Conservation (phyloP, 75 land plant genomes). For the Cupressus sempervirens region DNA sequence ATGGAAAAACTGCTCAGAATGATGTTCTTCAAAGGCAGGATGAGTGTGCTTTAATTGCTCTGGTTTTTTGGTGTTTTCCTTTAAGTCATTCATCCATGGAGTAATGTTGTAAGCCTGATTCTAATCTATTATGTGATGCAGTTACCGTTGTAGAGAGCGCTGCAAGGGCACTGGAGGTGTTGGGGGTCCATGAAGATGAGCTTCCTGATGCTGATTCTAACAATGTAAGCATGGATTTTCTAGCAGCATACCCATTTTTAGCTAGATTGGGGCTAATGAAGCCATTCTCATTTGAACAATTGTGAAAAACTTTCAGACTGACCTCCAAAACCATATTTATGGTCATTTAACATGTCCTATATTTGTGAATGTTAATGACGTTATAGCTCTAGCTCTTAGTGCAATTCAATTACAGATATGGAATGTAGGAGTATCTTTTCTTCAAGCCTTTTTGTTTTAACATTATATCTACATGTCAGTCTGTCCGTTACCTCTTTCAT, state of each 20-base stretch:
- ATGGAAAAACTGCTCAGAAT: slow-evolving; percentile 59
- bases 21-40: slow-evolving; percentile 54
- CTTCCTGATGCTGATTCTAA: not conserved
- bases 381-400: no score
- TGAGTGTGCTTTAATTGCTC: not conserved
- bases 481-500: not conserved
- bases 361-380: not conserved
- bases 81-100: not conserved
- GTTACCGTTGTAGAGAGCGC: slow-evolving; percentile 75
- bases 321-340: not conserved
- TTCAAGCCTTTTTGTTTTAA: not conserved
- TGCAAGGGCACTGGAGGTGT: slow-evolving; percentile 48
- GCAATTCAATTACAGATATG: not conserved
- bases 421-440: not conserved
- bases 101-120: not conserved
- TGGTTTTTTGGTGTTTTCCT: not conserved
- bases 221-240: not conserved
- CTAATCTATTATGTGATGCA: slow-evolving; percentile 13
- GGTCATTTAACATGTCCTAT: not conserved
- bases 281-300: no score
- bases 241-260: not conserved
- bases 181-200: slow-evolving; percentile 21
- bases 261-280: no score
- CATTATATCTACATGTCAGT: not conserved
- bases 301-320: no score